phyloP scores from a whole-genome alignment of 2,329 filamentous ascomycete species.

The Colletotrichum sp. region DNA sequence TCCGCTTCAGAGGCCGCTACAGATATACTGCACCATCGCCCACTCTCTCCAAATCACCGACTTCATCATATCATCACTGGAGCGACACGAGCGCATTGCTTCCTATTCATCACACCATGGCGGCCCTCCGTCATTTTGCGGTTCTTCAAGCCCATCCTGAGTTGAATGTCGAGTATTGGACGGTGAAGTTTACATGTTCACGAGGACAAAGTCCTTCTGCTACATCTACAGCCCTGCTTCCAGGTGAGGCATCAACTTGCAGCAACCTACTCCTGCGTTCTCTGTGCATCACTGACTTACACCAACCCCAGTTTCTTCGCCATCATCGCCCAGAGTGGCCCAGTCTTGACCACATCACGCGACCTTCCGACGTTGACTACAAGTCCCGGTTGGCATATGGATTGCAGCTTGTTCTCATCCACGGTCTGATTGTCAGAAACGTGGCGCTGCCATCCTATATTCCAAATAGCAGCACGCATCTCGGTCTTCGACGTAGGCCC shows the following conservation, averaged over 20 bases:
- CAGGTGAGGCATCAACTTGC: not conserved
- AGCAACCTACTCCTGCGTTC: not conserved
- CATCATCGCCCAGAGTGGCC: not conserved
- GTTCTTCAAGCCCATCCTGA: not conserved
- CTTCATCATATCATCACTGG: not conserved
- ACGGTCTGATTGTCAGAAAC: not conserved
- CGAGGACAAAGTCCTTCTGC: not conserved
- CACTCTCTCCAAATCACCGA: not conserved
- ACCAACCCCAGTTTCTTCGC: not conserved
- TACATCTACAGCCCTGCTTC: not conserved
- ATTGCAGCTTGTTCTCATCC: not conserved
- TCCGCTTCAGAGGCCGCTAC: not conserved
- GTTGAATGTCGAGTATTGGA: not conserved
- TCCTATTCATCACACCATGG: not conserved
- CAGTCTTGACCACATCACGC: not conserved
- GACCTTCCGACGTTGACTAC: not conserved
- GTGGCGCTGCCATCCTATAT: not conserved
- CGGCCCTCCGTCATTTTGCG: not conserved
- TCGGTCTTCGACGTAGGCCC: not conserved
- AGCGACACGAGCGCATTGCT: slow-evolving; percentile 30
- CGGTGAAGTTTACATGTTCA: not conserved
- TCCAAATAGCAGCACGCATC: not conserved
- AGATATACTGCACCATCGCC: not conserved
- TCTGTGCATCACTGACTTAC: not conserved
- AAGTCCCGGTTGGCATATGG: not conserved